Conservation (phyloP, 1,139 yeast species). For the Magnusiomyces ingens region DNA sequence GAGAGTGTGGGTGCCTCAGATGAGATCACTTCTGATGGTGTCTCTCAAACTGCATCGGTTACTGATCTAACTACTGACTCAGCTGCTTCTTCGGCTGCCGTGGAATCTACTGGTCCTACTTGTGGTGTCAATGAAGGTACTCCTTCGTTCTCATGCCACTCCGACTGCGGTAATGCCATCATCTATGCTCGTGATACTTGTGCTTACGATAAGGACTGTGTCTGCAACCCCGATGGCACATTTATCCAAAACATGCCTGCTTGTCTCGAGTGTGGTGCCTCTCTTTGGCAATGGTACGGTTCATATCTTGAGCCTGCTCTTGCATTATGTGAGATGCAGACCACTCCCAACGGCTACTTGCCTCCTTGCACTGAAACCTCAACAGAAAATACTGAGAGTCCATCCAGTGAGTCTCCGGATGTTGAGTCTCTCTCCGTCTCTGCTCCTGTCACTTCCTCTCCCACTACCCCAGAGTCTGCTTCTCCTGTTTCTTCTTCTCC, state of each 20-base stretch:
- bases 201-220: neutral
- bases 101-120: no score
- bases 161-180: neutral
- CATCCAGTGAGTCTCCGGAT: neutral
- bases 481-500: neutral
- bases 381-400: no score
- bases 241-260: neutral
- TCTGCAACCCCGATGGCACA: neutral
- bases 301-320: constrained; percentile 5
- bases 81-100: no score
- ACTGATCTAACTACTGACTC: no score
- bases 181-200: neutral
- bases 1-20: no score
- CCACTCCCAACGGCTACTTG: neutral
- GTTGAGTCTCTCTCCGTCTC: neutral
- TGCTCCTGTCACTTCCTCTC: no score
- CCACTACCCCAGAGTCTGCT: neutral
- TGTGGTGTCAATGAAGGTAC: no score
- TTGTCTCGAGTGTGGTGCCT: neutral
- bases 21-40: no score
- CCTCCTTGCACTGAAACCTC: no score
- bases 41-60: no score
- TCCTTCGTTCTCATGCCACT: constrained; percentile 3
- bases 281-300: neutral
- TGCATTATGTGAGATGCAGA: constrained; percentile 6